Evolutionary conservation across 2,329 filamentous ascomycete species (phyloP).

Genomic region (Celoporthe dispersa): DNA sequence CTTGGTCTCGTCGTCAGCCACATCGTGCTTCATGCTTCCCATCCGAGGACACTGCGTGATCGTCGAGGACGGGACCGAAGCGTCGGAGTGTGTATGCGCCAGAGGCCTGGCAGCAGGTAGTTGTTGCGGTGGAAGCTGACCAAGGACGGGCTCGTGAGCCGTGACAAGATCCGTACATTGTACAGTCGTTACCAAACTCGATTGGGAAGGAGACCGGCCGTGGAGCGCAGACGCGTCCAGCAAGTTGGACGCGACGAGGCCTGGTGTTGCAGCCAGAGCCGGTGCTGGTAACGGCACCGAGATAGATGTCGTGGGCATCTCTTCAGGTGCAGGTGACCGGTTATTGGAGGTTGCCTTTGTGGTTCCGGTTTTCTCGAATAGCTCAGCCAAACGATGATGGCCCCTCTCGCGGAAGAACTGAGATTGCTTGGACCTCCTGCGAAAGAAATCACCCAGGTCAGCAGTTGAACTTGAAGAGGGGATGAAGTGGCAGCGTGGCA

Average conservation of each 20-base stretch:
- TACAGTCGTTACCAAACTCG: background rate
- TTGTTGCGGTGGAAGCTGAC: slow-evolving; percentile 20
- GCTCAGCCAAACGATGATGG: background rate
- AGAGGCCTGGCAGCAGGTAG: slow-evolving; percentile 16
- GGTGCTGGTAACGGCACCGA: background rate
- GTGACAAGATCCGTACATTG: slow-evolving; percentile 3
- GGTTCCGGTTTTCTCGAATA: background rate
- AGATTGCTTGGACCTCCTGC: slow-evolving; percentile 9
- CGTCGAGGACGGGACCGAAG: background rate
- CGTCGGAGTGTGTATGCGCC: slow-evolving; percentile 3
- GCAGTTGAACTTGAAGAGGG: background rate
- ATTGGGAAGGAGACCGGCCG: background rate
- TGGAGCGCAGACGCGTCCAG: background rate
- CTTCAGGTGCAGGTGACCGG: background rate
- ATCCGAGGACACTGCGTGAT: background rate
- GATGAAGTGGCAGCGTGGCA: too few species aligned
- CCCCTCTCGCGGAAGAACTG: background rate
- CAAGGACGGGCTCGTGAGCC: slow-evolving; percentile 14
- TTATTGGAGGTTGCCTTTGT: background rate
- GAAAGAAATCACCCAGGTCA: background rate
- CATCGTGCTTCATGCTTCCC: background rate
- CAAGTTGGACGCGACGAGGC: background rate
- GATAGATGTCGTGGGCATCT: background rate
- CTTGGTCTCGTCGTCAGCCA: background rate
- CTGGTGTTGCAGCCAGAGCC: background rate